Evolutionary conservation across 768 basidiomycete genomes (phyloP), one percentile per base, ranked within the genome.

Genomic region (Rhizopogon rudus): DNA sequence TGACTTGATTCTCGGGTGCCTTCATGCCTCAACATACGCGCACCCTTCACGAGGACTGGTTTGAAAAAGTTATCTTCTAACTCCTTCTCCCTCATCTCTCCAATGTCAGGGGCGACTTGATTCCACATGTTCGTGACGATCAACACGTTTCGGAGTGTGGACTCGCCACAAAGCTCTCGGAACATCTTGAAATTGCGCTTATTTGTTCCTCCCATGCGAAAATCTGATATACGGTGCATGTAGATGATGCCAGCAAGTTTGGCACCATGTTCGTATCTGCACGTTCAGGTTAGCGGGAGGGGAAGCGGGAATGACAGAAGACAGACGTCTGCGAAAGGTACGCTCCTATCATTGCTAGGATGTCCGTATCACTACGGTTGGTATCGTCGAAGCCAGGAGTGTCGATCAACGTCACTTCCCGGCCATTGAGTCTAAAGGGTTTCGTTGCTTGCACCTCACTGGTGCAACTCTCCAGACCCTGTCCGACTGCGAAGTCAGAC

Each of bases 301-400:
- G 10, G 22, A 16, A 22, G 7, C 9, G 16, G 16, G 20, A 37
- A 5, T 35, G 6, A 28, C 6, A 10, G n/a, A 29, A 48, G 16
- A 51, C 57, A 46, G 25, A 58, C 57, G 55, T 57, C 25, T 58
- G 51, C 2, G 53, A 53, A 13, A 58, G 57, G 44, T 57, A 58
- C 12, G 6, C 71, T 62, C 77, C 74, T 33, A 79, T 78, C 65
- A 65, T 52, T 58, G 53, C 56, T 28, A 82, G 65, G 13, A 82
- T 66, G 14, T 77, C 77, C 0, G 75, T 71, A 51, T 82, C 81
- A 44, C 72, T 77, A 46, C 69, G 71, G 9, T 51, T 57, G 3
- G 80, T 78, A 60, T 83, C 81, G 57, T 82, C 82, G 54, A 83
- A 84, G 5, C 83, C 83, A 0, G 83, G 82, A 0, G 83, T 84